Conservation (phyloP, 495 filamentous ascomycete genomes). For the Xylaria scruposa region DNA sequence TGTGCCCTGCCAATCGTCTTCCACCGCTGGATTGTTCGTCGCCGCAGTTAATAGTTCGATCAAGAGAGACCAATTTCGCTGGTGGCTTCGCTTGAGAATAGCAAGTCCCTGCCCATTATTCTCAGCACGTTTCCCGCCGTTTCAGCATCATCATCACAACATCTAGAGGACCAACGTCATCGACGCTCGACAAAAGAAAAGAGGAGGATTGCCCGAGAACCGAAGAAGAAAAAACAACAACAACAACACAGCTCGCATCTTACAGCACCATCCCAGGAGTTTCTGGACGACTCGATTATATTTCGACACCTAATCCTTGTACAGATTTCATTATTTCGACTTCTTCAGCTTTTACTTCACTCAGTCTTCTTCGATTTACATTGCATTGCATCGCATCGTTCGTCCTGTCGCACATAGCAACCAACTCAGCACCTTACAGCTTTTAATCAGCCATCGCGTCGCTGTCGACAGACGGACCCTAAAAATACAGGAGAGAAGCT, state of each 20-base stretch:
- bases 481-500: neutral
- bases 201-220: slow-evolving; percentile 11
- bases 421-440: slow-evolving; percentile 22
- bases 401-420: slow-evolving; percentile 21
- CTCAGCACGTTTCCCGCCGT: slow-evolving; percentile 9
- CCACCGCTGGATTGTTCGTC: slow-evolving; percentile 42
- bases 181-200: slow-evolving; percentile 11
- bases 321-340: slow-evolving; percentile 28
- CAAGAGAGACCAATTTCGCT: slow-evolving; percentile 11
- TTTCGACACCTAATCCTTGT: slow-evolving; percentile 29
- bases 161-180: slow-evolving; percentile 17
- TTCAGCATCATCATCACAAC: slow-evolving; percentile 23
- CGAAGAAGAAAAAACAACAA: slow-evolving; percentile 13
- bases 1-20: slow-evolving; percentile 32
- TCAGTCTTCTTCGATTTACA: slow-evolving; percentile 26
- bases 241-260: slow-evolving; percentile 13
- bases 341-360: slow-evolving; percentile 16
- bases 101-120: slow-evolving; percentile 10
- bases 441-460: slow-evolving; percentile 25
- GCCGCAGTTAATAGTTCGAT: slow-evolving; percentile 34
- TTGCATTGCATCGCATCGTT: slow-evolving; percentile 25
- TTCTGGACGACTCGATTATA: slow-evolving; percentile 32
- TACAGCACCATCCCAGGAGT: slow-evolving; percentile 21
- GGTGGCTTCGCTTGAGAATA: slow-evolving; percentile 22
- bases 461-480: slow-evolving; percentile 4